Evolutionary conservation across 495 filamentous ascomycete species (phyloP), one percentile per base, ranked within the genome.

Genomic region (Tetracladium setigerum): DNA sequence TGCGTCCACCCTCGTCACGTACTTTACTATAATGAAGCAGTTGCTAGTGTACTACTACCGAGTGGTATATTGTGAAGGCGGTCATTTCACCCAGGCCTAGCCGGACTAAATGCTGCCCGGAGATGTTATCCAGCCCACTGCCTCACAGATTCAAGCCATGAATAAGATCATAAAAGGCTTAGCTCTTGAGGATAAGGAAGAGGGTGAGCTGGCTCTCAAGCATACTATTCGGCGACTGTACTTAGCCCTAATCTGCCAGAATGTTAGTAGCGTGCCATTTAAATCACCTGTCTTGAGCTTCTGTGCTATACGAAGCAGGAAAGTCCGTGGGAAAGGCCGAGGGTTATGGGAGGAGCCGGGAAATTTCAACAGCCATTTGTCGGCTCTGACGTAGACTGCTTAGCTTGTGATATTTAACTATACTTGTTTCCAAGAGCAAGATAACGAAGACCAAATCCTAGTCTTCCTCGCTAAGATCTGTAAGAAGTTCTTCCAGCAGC

Each of bases 321-420:
- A 49, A 34, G 38, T 49, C 46, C 24, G 27, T 41, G 30, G 39
- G 15, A 34, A 49, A 41, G 24, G 37, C 36, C 14, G 27, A 12
- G 30, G 37, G 4, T 24, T 49, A 37, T 49, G 41, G 30, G 31
- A 52, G 30, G 44, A 52, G 44, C 43, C 19, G 1, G 38, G 49
- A 12, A 52, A 52, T 17, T 52, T 52, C 18, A 47, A 52, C 31
- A 46, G 43, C 37, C 14, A 52, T 15, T 39, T 52, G 8, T 50
- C 19, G 3, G 47, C 47, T 27, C 41, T 50, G 17, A 45, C 24
- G 2, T 50, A 41, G 30, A 50, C 41, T 9, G 41, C 47, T 17
- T 35, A 50, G 33, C 32, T 50, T 17, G 22, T 50, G 30, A 6
- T 45, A 15, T 50, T 50, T 45, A 33, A 50, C 27, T 41, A 48